A percentile compares a stretch with the other conserved stretches of the same genome.
phyloP scores from a whole-genome alignment of 129 eudicot genomes.

The Artemisia annua region DNA sequence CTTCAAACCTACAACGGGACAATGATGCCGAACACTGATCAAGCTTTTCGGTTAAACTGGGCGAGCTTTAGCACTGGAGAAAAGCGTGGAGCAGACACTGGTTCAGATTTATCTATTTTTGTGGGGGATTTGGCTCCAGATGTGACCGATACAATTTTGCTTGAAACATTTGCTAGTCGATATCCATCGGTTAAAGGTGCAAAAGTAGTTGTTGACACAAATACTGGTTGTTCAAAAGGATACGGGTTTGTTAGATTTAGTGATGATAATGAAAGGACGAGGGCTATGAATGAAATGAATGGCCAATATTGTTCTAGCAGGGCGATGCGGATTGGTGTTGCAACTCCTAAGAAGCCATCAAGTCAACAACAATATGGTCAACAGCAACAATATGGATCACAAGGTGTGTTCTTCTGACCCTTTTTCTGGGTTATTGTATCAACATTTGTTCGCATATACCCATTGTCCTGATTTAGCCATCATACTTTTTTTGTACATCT shows the following conservation, averaged over 20 bases:
- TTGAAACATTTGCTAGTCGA: conserved; percentile 65
- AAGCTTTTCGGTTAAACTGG: conserved; percentile 84
- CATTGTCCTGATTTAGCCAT: no score
- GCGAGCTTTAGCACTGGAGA: conserved; percentile 85
- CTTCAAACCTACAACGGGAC: conserved; percentile 66
- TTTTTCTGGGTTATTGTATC: not conserved
- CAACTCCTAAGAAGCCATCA: conserved; percentile 77
- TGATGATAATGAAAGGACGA: conserved; percentile 78
- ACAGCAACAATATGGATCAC: conserved; percentile 41
- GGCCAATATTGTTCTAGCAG: conserved; percentile 81
- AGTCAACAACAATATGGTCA: conserved; percentile 43
- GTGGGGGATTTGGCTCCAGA: conserved; percentile 90
- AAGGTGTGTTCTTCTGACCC: conserved; percentile 48
- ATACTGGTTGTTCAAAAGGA: conserved; percentile 79
- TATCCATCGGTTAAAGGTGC: conserved; percentile 89
- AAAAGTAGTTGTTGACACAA: conserved; percentile 86
- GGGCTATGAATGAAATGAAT: conserved; percentile 93
- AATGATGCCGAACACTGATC: conserved; percentile 76
- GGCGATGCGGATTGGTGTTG: conserved; percentile 83
- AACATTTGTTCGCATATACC: not conserved
- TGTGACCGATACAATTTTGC: conserved; percentile 76
- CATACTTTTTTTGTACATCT: no score
- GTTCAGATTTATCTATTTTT: conserved; percentile 76
- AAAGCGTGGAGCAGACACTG: conserved; percentile 60
- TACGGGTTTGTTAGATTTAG: conserved; percentile 94